Evolutionary conservation across 768 basidiomycete species (phyloP).

Genomic region (Suillus hirtellus): DNA sequence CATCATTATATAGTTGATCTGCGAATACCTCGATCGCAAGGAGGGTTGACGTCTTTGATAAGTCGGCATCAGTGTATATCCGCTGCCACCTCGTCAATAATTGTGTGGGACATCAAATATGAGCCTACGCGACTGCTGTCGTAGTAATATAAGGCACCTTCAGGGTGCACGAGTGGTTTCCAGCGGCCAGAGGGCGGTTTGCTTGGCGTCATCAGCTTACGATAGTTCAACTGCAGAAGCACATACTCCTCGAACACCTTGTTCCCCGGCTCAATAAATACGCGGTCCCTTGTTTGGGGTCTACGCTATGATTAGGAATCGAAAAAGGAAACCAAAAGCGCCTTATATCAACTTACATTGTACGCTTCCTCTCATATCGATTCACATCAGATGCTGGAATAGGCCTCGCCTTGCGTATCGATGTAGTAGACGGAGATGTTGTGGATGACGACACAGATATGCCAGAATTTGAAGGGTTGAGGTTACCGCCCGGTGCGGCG

Average conservation of each 20-base stretch:
- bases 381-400: constrained; percentile 3
- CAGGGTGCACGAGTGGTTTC: constrained; percentile 47
- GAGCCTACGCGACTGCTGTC: constrained; percentile 38
- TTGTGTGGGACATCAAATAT: background rate
- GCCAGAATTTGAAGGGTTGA: background rate
- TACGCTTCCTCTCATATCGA: constrained; percentile 5
- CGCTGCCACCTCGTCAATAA: constrained; percentile 28
- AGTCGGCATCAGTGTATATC: constrained; percentile 50
- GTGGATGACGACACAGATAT: too few relatives aligned
- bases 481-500: background rate
- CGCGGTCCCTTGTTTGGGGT: background rate
- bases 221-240: background rate
- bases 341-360: constrained; percentile 3
- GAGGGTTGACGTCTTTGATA: constrained; percentile 35
- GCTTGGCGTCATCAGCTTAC: background rate
- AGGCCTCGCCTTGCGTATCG: background rate
- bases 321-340: background rate
- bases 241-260: constrained; percentile 9
- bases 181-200: constrained; percentile 34
- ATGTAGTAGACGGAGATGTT: background rate
- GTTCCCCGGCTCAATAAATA: constrained; percentile 5
- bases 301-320: constrained; percentile 1
- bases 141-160: constrained; percentile 56
- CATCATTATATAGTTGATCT: constrained; percentile 5
- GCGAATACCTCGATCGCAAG: constrained; percentile 32